Evolutionary conservation across 345 rosid species (phyloP), one percentile per base, ranked within the genome.

Genomic region (Erodium maritimum): DNA sequence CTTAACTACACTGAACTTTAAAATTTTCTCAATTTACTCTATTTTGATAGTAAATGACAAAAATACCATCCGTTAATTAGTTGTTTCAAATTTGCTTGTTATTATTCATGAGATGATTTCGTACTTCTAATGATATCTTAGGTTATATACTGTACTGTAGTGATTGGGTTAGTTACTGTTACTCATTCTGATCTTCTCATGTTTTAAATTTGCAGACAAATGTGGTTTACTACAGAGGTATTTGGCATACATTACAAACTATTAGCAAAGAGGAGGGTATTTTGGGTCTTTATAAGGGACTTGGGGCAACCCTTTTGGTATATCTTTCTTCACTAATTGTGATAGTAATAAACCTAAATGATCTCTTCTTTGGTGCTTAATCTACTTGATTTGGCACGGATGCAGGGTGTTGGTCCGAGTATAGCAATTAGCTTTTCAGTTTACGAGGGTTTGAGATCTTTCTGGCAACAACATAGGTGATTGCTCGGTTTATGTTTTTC

Each of bases 351-450:
- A 42, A 42, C 48, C 48, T 42, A 42, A 12, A 19, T 54, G 22
- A 23, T 16, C 23, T 16, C 34, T 59, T 10, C 37, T 61, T 50
- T 0, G 17, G 11, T 19, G 54, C 42, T 46, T 65, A 20, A 2
- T 20, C 54, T 55, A 58, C 34, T 21, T 48, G 42, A n/a, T 54
- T 50, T 55, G 23, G 34, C 62, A 55, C 54, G 22, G 16, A 34
- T 78, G 64, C 78, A 88, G 94, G 90, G 94, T 69, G 96, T 89
- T 64, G 95, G 99, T 46, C 99, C 96, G 50, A 89, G 80, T 70
- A 80, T 89, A 48, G 99, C 95, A 46, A 85, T 93, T 59, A 85
- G 91, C 71, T 93, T 93, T 73, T 86, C 95, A 16, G 90, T 73
- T 19, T 93, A 93, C 20, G 96, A 93, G 69, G 76, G 81, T 66